Evolutionary conservation across 1,284 basidiomycete genomes (phyloP).

Genomic region (Ganoderma leucocontextum): DNA sequence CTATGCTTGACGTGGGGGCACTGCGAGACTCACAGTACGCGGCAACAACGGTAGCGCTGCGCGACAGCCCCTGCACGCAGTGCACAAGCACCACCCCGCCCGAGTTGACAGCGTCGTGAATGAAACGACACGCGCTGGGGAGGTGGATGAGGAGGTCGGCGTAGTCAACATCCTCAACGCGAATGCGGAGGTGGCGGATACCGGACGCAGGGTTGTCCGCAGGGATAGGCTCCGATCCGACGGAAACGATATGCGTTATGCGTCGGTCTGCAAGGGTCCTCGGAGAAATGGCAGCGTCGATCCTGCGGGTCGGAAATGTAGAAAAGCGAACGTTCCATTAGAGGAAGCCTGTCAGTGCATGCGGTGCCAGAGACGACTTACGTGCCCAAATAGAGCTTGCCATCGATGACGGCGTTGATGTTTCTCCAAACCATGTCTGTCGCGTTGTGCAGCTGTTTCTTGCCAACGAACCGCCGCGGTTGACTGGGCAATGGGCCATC

Average conservation of each 20-base stretch:
- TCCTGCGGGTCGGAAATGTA: slow-evolving; percentile 47
- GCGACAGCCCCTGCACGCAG: slow-evolving; percentile 83
- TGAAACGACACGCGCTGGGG: slow-evolving; percentile 81
- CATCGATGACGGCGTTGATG: slow-evolving; percentile 74
- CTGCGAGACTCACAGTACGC: slow-evolving; percentile 72
- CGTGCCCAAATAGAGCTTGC: slow-evolving; percentile 80
- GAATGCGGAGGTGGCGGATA: slow-evolving; percentile 72
- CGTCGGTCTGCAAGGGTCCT: slow-evolving; percentile 77
- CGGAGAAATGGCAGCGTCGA: slow-evolving; percentile 75
- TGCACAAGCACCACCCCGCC: slow-evolving; percentile 86
- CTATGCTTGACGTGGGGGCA: neutral
- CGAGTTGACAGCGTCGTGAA: slow-evolving; percentile 71
- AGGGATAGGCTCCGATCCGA: slow-evolving; percentile 76
- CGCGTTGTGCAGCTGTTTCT: slow-evolving; percentile 28
- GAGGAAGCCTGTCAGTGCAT: slow-evolving; percentile 36
- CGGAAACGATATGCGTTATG: slow-evolving; percentile 81
- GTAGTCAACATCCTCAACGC: slow-evolving; percentile 83
- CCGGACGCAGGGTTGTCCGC: slow-evolving; percentile 79
- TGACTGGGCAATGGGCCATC: slow-evolving; percentile 27
- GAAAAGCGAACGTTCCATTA: slow-evolving; percentile 22
- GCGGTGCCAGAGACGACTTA: slow-evolving; percentile 49
- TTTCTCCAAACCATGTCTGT: slow-evolving; percentile 70
- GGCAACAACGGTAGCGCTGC: slow-evolving; percentile 83
- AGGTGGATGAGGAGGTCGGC: slow-evolving; percentile 84
- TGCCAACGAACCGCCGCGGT: slow-evolving; percentile 26